Evolutionary conservation across 164 flowering plant species (phyloP).

Genomic region (Stephania yunnanensis): DNA sequence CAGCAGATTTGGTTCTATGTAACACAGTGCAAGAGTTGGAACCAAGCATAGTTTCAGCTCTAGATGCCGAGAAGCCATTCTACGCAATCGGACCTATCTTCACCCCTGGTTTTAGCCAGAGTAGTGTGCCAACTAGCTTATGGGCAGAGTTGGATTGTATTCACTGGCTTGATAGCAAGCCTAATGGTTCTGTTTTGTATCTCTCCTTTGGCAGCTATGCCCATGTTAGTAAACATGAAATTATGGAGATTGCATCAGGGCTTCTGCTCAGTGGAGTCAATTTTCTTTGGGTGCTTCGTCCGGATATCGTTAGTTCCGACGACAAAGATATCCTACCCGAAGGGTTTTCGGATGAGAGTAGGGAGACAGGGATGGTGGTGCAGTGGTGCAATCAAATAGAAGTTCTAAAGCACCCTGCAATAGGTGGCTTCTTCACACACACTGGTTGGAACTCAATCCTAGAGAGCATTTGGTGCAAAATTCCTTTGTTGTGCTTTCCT

Average conservation of each 20-base stretch:
- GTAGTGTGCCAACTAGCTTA: constrained; percentile 53
- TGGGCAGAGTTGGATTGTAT: constrained; percentile 78
- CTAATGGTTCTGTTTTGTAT: constrained; percentile 61
- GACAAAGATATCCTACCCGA: constrained; percentile 43
- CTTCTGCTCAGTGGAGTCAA: constrained; percentile 38
- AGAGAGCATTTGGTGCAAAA: constrained; percentile 56
- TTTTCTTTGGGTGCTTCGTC: constrained; percentile 74
- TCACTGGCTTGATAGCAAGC: constrained; percentile 59
- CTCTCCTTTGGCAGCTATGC: constrained; percentile 85
- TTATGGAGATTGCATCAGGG: constrained; percentile 62
- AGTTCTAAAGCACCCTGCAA: constrained; percentile 49
- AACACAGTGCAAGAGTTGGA: constrained; percentile 74
- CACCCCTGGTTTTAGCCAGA: constrained; percentile 33
- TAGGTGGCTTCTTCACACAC: constrained; percentile 78
- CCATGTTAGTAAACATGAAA: constrained; percentile 40
- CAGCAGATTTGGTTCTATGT: constrained; percentile 57
- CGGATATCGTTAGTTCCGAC: constrained; percentile 57
- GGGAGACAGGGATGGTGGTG: constrained; percentile 40
- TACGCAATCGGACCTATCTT: constrained; percentile 68
- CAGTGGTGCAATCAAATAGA: constrained; percentile 63
- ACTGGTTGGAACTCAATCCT: constrained; percentile 81
- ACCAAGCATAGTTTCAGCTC: constrained; percentile 43
- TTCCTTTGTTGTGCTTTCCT: constrained; percentile 65
- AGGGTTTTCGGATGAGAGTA: constrained; percentile 28
- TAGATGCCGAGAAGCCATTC: constrained; percentile 38